Conservation (phyloP, 2,329 filamentous ascomycete genomes). For the Cladosporium sp. region DNA sequence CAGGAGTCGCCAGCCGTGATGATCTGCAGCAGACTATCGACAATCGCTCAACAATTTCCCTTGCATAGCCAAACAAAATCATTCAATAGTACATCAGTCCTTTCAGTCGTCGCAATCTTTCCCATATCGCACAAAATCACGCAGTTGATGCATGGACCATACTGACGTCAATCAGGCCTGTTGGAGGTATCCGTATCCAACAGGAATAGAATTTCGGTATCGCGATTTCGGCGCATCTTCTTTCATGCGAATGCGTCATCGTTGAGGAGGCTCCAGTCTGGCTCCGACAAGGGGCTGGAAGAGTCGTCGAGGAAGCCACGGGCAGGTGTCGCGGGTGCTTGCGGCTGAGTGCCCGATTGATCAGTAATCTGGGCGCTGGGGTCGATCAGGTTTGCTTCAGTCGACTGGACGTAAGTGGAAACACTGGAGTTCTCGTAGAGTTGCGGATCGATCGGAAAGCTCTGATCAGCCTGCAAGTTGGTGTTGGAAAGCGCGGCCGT, state of each 20-base stretch:
- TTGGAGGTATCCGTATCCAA: background rate
- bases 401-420: background rate
- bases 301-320: background rate
- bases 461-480: background rate
- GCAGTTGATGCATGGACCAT: background rate
- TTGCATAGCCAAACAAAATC: background rate
- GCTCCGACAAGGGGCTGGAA: constrained; percentile 1
- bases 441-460: background rate
- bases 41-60: background rate
- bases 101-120: background rate
- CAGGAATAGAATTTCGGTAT: too few relatives aligned
- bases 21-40: background rate
- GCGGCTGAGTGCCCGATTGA: background rate
- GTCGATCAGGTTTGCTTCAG: background rate
- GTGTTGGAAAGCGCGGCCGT: background rate
- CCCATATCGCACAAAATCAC: background rate
- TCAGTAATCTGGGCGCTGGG: background rate
- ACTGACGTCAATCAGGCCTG: background rate
- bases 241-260: background rate
- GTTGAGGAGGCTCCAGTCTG: constrained; percentile 5
- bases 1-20: background rate
- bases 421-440: background rate
- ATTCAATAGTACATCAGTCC: background rate
- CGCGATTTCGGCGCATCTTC: background rate
- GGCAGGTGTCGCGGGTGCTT: background rate